These are phyloP conservation scores for Haplosporangium sp. DNA, from an alignment of 371 early-diverging fungal genomes.

Conservation along the genomic window DNA sequence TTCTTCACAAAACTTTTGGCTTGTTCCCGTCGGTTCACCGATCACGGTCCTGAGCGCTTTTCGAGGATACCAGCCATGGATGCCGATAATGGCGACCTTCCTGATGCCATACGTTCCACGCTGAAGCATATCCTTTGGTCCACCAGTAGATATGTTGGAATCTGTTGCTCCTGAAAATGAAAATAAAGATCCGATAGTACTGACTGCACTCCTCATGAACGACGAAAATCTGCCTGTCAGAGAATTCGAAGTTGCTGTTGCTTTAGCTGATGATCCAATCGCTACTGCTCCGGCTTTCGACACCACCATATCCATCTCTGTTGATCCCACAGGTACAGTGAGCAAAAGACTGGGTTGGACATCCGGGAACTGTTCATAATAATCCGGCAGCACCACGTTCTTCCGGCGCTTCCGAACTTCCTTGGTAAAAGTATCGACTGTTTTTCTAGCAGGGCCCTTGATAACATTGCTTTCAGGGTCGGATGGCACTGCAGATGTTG, in stretches of 20 bases:
- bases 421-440: too few species aligned
- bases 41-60: conserved; percentile 77
- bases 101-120: conserved; percentile 45
- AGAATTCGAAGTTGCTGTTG: too few species aligned
- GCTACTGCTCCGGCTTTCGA: not conserved
- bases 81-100: conserved; percentile 73
- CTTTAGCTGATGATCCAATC: not conserved
- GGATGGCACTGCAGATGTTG: too few species aligned
- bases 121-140: conserved; percentile 3
- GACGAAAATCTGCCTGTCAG: not conserved
- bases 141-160: not conserved
- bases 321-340: conserved; percentile 24
- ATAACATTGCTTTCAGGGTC: too few species aligned
- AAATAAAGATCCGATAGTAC: conserved; percentile 19
- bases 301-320: conserved; percentile 12
- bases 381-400: conserved; percentile 40
- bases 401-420: not conserved
- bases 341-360: conserved; percentile 26
- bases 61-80: conserved; percentile 93
- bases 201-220: conserved; percentile 30
- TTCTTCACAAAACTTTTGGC: conserved; percentile 84
- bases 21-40: conserved; percentile 94
- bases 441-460: too few species aligned
- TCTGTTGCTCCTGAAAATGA: not conserved
- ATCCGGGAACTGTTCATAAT: conserved; percentile 52